Evolutionary conservation across 495 filamentous ascomycete species (phyloP).

Genomic region (Gamarada debralockiae): DNA sequence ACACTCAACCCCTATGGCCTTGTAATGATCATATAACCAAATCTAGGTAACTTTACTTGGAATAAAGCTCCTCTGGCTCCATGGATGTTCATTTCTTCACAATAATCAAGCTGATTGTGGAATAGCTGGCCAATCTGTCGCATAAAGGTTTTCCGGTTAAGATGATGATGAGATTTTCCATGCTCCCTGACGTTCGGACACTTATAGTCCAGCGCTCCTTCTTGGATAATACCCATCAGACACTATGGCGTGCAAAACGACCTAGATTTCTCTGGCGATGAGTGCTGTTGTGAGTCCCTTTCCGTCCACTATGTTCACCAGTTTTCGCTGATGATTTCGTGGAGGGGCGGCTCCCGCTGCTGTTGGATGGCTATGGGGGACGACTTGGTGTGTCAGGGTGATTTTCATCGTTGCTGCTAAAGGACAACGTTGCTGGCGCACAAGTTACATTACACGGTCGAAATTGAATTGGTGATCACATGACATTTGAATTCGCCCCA

Average conservation of each 20-base stretch:
- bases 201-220: neutral
- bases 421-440: too few species aligned
- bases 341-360: neutral
- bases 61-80: constrained; percentile 1
- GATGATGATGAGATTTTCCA: neutral
- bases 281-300: neutral
- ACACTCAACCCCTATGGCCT: constrained; percentile 2
- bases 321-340: neutral
- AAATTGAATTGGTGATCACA: too few species aligned
- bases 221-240: neutral
- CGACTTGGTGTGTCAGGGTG: neutral
- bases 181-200: neutral
- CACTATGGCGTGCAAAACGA: constrained; percentile 1
- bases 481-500: too few species aligned
- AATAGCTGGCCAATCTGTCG: neutral
- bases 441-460: too few species aligned
- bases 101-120: neutral
- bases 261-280: neutral
- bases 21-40: constrained; percentile 2
- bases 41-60: neutral
- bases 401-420: neutral
- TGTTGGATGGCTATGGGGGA: neutral
- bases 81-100: constrained; percentile 1
- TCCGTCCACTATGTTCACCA: neutral
- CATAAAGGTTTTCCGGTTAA: neutral